phyloP scores from a whole-genome alignment of 2,329 filamentous ascomycete species.

The Corynespora cassiicola region DNA sequence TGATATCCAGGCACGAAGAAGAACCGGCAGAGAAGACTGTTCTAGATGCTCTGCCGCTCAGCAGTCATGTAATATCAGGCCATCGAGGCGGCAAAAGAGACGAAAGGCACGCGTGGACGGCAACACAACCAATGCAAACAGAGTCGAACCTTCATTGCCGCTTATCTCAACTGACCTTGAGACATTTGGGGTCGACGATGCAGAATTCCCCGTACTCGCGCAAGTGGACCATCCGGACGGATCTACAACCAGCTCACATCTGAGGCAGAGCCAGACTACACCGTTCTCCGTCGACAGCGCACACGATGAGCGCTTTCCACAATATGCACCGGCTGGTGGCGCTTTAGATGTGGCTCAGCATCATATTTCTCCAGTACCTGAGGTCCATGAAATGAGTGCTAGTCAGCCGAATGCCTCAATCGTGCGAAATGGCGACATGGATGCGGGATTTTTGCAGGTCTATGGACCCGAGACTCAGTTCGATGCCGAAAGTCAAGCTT shows the following conservation, averaged over 20 bases:
- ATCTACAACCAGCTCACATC: not conserved
- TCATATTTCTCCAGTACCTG: constrained; percentile 7
- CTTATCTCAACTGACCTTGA: constrained; percentile 15
- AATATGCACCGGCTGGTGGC: constrained; percentile 11
- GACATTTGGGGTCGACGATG: constrained; percentile 16
- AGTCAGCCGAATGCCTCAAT: constrained; percentile 19
- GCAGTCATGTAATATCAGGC: constrained; percentile 19
- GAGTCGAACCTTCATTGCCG: no score
- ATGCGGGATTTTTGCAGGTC: constrained; percentile 23
- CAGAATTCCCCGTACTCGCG: constrained; percentile 11
- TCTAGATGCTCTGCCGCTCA: constrained; percentile 15
- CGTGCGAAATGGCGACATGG: constrained; percentile 22
- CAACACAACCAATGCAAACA: not conserved
- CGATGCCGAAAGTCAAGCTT: constrained; percentile 25
- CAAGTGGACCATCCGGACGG: constrained; percentile 1
- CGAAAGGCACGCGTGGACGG: constrained; percentile 6
- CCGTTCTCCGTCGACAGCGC: constrained; percentile 11
- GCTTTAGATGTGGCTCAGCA: constrained; percentile 6
- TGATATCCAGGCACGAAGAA: constrained; percentile 18
- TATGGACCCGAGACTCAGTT: constrained; percentile 26
- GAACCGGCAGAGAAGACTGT: constrained; percentile 16
- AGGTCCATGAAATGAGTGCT: constrained; percentile 7
- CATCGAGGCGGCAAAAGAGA: constrained; percentile 24
- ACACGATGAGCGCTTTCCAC: constrained; percentile 4
- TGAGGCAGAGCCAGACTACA: constrained; percentile 9